Conservation (phyloP, 116 monocot species). For the Dioscorea cayenensis region DNA sequence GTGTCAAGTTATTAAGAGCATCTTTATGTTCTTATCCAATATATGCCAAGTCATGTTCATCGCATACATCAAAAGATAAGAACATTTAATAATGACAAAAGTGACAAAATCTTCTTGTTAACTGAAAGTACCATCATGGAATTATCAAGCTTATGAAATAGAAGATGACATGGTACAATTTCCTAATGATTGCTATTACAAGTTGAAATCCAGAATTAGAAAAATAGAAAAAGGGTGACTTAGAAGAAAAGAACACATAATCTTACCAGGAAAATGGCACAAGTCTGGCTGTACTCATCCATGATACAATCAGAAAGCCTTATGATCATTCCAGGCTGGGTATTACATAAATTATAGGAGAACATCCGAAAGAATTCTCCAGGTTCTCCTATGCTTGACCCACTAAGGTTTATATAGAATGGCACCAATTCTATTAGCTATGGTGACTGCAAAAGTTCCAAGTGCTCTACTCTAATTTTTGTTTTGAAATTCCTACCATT, state of each 20-base stretch:
- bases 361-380: slow-evolving; percentile 49
- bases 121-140: not conserved
- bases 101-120: not conserved
- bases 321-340: slow-evolving; percentile 56
- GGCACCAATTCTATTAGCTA: slow-evolving; percentile 81
- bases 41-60: too few species aligned
- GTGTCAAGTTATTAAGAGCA: too few species aligned
- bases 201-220: not conserved
- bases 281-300: slow-evolving; percentile 61
- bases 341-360: too few species aligned
- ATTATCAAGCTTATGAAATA: not conserved
- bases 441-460: slow-evolving; percentile 77
- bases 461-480: slow-evolving; percentile 39
- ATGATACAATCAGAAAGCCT: slow-evolving; percentile 53
- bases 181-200: not conserved
- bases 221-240: not conserved
- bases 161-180: not conserved
- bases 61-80: not conserved
- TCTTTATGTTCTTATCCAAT: too few species aligned
- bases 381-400: slow-evolving; percentile 45
- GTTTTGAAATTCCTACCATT: slow-evolving; percentile 74
- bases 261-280: slow-evolving; percentile 77
- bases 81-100: too few species aligned
- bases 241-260: not conserved
- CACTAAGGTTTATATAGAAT: slow-evolving; percentile 52